Conservation (phyloP, 768 basidiomycete genomes). For the Russula sp. region DNA sequence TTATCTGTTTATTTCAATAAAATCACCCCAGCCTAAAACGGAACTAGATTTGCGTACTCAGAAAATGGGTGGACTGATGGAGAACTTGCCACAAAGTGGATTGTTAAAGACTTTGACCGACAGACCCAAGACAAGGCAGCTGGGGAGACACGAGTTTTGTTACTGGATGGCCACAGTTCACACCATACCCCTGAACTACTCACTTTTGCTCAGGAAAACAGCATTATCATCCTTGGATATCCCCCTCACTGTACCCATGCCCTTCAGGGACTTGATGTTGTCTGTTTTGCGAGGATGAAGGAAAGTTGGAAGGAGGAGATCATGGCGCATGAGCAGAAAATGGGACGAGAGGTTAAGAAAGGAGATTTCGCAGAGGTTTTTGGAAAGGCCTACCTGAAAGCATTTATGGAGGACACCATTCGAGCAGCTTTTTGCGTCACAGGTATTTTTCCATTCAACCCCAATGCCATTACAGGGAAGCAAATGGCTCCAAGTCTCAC, state of each 20-base stretch:
- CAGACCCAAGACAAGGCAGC: slow-evolving; percentile 35
- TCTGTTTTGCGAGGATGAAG: slow-evolving; percentile 40
- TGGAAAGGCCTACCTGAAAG: slow-evolving; percentile 29
- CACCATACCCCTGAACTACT: slow-evolving; percentile 22
- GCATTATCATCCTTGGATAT: slow-evolving; percentile 17
- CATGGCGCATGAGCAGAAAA: slow-evolving; percentile 9
- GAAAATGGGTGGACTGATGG: too few species aligned
- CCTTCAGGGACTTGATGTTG: slow-evolving; percentile 41
- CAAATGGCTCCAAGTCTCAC: slow-evolving; percentile 36
- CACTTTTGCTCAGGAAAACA: slow-evolving; percentile 15
- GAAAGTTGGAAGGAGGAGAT: slow-evolving; percentile 14
- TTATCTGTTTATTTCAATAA: too few species aligned
- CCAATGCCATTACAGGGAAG: slow-evolving; percentile 29
- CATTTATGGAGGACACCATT: slow-evolving; percentile 32
- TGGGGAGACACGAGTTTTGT: slow-evolving; percentile 30
- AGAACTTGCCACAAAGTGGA: too few species aligned
- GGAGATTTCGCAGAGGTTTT: slow-evolving; percentile 36
- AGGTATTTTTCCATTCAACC: slow-evolving; percentile 37
- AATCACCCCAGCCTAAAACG: too few species aligned
- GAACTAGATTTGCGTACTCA: too few species aligned
- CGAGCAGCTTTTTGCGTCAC: slow-evolving; percentile 27
- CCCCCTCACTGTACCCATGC: slow-evolving; percentile 38
- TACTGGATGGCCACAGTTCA: too few species aligned
- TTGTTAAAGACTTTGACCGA: slow-evolving; percentile 22
- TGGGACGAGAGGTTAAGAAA: slow-evolving; percentile 23